Base-by-base conservation (phyloP, 345 rosid species). In the Triadica sebifera region DNA sequence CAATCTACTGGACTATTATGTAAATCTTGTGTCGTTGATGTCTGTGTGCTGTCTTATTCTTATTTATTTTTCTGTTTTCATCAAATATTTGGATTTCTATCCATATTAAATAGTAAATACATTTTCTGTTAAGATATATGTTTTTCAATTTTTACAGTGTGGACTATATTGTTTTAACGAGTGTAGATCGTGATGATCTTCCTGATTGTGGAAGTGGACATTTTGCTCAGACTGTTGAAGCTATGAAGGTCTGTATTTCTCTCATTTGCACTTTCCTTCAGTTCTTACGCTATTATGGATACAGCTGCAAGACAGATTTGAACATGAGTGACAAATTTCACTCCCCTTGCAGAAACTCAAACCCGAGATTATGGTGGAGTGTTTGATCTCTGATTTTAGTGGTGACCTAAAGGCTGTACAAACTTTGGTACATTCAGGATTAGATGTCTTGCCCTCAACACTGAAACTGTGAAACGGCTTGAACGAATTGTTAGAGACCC, bases 121-220 rank as follows among this genome's bases (percentile, higher is more conserved):
- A n/a, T n/a, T n/a, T n/a, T n/a, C n/a, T n/a, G n/a, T n/a, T n/a
- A n/a, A n/a, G n/a, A n/a, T n/a, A n/a, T n/a, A n/a, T n/a, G n/a
- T n/a, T 25, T 39, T 20, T 55, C 12, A 45, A 15, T 24, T 25
- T 39, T 69, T 73, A 53, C 72, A 95, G 97, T 76, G 99, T 96
- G 84, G 99, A 96, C 74, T 96, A 93, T 76, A 96, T 96, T 75
- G 99, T 96, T 79, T 73, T 96, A 16, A 96, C 99, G 15, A 96
- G 99, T 66, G 99, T 96, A 19, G 99, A 96, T 77, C 97, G 99
- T 75, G 97, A 96, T 56, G 99, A 96, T 87, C 57, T 96, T 49
- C 97, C 93, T 72, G 98, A 96, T 85, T 98, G 99, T 24, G 98
- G 99, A 73, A 96, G 99, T 80, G 96, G 91, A 52, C 99, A 96